Evolutionary conservation across 1,139 yeast species (phyloP).

Genomic region (Diutina catenulata): DNA sequence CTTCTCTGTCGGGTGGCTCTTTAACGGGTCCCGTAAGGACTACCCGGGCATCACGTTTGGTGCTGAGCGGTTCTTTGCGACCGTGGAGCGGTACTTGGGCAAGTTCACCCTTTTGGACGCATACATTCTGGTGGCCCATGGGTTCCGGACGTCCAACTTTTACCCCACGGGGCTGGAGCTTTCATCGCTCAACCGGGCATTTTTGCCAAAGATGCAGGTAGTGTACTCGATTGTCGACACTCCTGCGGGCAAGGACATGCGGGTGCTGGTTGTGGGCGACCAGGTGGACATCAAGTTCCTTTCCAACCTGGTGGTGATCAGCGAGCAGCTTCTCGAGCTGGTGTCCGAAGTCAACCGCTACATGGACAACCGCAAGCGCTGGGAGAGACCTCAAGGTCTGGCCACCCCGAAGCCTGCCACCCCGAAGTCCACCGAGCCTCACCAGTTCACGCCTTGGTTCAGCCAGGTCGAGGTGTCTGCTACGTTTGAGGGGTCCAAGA

Average conservation of each 20-base stretch:
- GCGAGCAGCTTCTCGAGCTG: slow-evolving; percentile 37
- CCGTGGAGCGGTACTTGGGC: slow-evolving; percentile 50
- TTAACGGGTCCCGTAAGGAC: slow-evolving; percentile 29
- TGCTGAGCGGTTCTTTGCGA: slow-evolving; percentile 56
- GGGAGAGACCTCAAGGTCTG: too few relatives aligned
- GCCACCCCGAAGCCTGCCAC: slow-evolving; percentile 5
- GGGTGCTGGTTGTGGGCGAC: slow-evolving; percentile 46
- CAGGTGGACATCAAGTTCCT: slow-evolving; percentile 52
- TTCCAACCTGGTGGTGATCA: slow-evolving; percentile 36
- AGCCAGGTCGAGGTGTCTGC: slow-evolving; percentile 41
- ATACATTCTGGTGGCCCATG: slow-evolving; percentile 56
- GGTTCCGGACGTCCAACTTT: slow-evolving; percentile 38
- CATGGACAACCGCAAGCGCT: slow-evolving; percentile 13
- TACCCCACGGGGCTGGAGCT: slow-evolving; percentile 36
- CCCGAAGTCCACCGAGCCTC: slow-evolving; percentile 11
- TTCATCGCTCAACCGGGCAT: slow-evolving; percentile 45
- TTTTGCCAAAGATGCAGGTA: slow-evolving; percentile 55
- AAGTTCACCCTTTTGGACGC: slow-evolving; percentile 55
- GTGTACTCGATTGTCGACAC: slow-evolving; percentile 32
- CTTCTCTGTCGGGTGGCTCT: slow-evolving; percentile 70
- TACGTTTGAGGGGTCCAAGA: slow-evolving; percentile 62
- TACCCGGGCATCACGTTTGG: slow-evolving; percentile 69
- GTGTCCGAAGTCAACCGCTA: slow-evolving; percentile 29
- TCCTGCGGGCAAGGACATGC: slow-evolving; percentile 17
- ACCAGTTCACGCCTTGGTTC: slow-evolving; percentile 19